Percentiles rank a stretch among this genome's conserved stretches.
These are phyloP conservation scores for Stenogyne calaminthoides DNA, from an alignment of 305 asterid genomes.

Conservation along the genomic window DNA sequence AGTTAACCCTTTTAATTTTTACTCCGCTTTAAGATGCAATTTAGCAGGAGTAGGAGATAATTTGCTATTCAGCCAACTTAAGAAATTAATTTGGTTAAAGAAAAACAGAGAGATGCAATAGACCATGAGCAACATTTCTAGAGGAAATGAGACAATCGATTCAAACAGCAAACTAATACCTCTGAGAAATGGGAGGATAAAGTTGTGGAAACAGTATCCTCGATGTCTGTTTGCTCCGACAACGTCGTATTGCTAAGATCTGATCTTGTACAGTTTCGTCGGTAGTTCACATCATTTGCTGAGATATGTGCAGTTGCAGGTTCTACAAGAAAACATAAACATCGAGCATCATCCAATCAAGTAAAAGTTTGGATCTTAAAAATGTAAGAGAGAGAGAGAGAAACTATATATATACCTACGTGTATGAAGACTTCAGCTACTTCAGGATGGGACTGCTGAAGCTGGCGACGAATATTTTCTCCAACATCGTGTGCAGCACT, in stretches of 20 bases:
- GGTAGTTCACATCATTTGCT: conserved; percentile 30
- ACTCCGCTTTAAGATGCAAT: background rate
- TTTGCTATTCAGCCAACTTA: background rate
- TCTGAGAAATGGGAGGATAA: conserved; percentile 65
- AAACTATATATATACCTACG: conserved; percentile 58
- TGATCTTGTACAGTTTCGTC: conserved; percentile 29
- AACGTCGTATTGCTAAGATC: conserved; percentile 24
- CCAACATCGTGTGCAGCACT: conserved; percentile 93
- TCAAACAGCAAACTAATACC: conserved; percentile 42
- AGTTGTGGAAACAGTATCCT: conserved; percentile 53
- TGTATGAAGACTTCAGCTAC: conserved; percentile 93
- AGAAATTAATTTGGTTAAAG: background rate
- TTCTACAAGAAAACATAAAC: conserved; percentile 46
- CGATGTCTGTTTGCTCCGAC: conserved; percentile 50
- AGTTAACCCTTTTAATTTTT: too few relatives aligned
- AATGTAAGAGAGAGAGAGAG: background rate
- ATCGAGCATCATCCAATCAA: background rate
- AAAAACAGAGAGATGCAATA: background rate
- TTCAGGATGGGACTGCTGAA: conserved; percentile 76
- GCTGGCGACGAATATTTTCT: conserved; percentile 68
- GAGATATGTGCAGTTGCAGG: conserved; percentile 59
- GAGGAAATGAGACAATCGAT: background rate
- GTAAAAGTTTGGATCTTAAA: background rate
- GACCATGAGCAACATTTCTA: background rate
- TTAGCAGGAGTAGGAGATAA: background rate